Conservation (phyloP, 2,329 filamentous ascomycete genomes). For the Ophiosphaerella narmari region DNA sequence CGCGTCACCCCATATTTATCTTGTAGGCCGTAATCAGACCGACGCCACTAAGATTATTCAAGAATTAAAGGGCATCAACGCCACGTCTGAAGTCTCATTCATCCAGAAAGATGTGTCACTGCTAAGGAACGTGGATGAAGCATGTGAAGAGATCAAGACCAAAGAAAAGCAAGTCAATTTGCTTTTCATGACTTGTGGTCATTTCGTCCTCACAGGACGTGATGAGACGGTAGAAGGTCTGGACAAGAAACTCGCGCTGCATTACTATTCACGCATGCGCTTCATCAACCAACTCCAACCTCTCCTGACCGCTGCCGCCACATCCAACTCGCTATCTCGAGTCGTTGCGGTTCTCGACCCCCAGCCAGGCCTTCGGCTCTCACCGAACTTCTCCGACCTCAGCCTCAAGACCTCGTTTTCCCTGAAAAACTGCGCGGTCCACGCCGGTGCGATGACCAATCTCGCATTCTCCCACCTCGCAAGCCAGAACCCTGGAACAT, state of each 20-base stretch:
- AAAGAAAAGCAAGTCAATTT: constrained; percentile 60
- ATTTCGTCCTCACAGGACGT: constrained; percentile 49
- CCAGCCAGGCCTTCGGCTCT: constrained; percentile 12
- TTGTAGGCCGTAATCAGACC: constrained; percentile 49
- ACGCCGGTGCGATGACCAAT: constrained; percentile 33
- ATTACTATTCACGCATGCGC: constrained; percentile 45
- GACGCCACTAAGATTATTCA: constrained; percentile 44
- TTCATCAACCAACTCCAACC: constrained; percentile 48
- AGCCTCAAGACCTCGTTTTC: constrained; percentile 30
- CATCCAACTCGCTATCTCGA: constrained; percentile 27
- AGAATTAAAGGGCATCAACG: constrained; percentile 47
- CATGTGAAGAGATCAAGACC: constrained; percentile 53
- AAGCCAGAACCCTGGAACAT: constrained; percentile 18
- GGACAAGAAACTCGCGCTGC: constrained; percentile 36
- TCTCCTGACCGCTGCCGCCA: constrained; percentile 33
- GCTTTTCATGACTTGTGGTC: constrained; percentile 59
- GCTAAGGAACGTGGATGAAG: constrained; percentile 49
- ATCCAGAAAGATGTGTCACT: constrained; percentile 50
- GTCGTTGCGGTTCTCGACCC: constrained; percentile 39
- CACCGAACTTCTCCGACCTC: constrained; percentile 31
- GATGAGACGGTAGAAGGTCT: constrained; percentile 45
- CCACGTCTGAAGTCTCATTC: constrained; percentile 45
- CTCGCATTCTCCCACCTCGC: constrained; percentile 31
- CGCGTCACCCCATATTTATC: constrained; percentile 47
- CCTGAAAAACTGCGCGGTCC: constrained; percentile 27